Base-by-base conservation (phyloP, 306 rosid species). In the Ceratonia siliqua region DNA sequence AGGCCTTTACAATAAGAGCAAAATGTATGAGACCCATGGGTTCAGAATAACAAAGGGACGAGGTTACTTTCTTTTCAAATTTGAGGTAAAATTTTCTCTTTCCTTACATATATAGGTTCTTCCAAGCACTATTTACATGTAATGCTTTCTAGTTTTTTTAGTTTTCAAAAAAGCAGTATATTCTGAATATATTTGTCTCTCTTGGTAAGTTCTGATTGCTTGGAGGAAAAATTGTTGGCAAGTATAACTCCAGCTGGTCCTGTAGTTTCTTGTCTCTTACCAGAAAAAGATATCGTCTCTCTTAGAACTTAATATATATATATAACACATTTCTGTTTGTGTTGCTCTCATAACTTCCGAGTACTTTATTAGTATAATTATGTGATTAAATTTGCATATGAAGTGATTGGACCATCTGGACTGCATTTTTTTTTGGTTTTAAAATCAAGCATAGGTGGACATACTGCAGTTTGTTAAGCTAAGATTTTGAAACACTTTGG, bases 21-120 rank as follows among this genome's bases (percentile, higher is more conserved):
- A 86, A 81, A 95, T 89, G 99, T 82, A 84, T 66, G 99, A 95
- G 80, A 39, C 74, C 54, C 90, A 85, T 41, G 99, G 98, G 56
- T 83, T 86, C 83, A 92, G 87, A 82, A 90, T 95, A 84, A 76
- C 98, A 13, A 95, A 92, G 82, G 98, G 97, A 81, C 88, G 97
- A 72, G 96, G 98, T 79, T 92, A 86, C 77, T 95, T 65, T 18
- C 80, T 86, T 66, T 95, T 95, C 85, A 92, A 90, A 74, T 90
- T 95, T 63, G 80, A 83, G 98, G 98, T 94, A 76, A 43, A 6
- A 12, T 20, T 38, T 69, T 28, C 21, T 52, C 46, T 50, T 32
- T 72, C 43, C 62, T 70, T 21, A 41, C 59, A 56, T 65, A 15
- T 53, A 39, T 32, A 45, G 70, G 48, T 68, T 78, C 52, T 24